These are phyloP conservation scores for Suillus bovinus DNA, from an alignment of 768 basidiomycete species.

Conservation along the genomic window DNA sequence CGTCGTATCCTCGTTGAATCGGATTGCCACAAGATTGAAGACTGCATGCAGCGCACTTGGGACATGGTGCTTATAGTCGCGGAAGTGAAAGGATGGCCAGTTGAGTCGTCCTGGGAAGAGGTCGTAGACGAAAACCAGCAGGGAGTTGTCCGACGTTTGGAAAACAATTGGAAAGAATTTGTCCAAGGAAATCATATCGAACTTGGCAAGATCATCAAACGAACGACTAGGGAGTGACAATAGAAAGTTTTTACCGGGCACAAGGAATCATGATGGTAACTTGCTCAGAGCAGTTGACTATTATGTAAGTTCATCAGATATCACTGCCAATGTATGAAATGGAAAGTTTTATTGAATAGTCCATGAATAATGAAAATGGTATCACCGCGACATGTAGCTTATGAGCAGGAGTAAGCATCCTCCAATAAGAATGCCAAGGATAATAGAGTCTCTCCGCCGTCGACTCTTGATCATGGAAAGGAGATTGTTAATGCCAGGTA, in stretches of 20 bases:
- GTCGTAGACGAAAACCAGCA: constrained; percentile 39
- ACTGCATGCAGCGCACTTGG: constrained; percentile 66
- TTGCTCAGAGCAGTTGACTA: neutral
- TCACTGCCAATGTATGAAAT: constrained; percentile 2
- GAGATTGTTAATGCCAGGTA: constrained; percentile 94
- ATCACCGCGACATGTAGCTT: constrained; percentile 44
- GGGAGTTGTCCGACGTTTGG: constrained; percentile 68
- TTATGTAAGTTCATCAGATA: neutral
- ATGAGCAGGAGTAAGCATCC: constrained; percentile 68
- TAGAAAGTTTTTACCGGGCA: neutral
- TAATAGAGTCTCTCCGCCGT: constrained; percentile 85
- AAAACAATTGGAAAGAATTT: constrained; percentile 73
- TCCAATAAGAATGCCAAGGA: constrained; percentile 88
- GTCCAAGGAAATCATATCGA: constrained; percentile 44
- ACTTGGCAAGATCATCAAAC: constrained; percentile 11
- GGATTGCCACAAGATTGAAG: constrained; percentile 71
- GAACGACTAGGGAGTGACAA: constrained; percentile 6
- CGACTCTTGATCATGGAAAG: constrained; percentile 92
- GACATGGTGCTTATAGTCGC: constrained; percentile 75
- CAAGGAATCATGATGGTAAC: neutral
- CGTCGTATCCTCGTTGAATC: constrained; percentile 83
- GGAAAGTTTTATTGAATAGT: neutral
- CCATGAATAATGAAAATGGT: constrained; percentile 5
- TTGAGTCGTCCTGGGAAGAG: constrained; percentile 62
- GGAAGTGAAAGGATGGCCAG: constrained; percentile 70